Conservation (phyloP, 1,284 basidiomycete species). For the Apiotrichum veenhuisii region DNA sequence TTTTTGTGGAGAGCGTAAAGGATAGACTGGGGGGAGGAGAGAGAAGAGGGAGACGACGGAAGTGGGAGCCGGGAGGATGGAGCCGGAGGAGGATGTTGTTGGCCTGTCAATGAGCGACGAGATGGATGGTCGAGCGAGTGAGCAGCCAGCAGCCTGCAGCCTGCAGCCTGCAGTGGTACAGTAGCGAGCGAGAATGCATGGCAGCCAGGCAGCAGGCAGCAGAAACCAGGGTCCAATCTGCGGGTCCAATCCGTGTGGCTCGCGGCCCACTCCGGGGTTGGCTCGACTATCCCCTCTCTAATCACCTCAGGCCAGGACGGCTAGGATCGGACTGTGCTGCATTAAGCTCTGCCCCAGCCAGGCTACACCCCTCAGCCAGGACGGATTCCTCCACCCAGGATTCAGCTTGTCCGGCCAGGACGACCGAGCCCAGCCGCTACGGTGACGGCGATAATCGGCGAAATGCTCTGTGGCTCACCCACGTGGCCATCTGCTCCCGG, state of each 20-base stretch:
- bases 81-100: not conserved
- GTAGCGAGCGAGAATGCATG: not conserved
- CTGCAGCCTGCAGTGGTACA: too few species aligned
- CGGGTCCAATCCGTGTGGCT: too few species aligned
- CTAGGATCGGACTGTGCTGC: too few species aligned
- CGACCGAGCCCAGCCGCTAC: too few species aligned
- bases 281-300: too few species aligned
- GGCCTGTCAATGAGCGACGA: not conserved
- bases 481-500: not conserved
- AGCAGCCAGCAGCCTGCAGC: not conserved
- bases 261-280: too few species aligned
- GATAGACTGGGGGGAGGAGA: not conserved
- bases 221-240: too few species aligned
- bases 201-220: too few species aligned
- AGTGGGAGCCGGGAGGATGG: not conserved
- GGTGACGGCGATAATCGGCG: not conserved
- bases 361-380: not conserved
- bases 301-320: too few species aligned
- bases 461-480: not conserved
- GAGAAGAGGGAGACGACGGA: not conserved
- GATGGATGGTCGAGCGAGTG: conserved; percentile 3
- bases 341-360: not conserved
- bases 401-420: too few species aligned
- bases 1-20: conserved; percentile 20
- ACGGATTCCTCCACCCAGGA: not conserved